Evolutionary conservation across 108 stramenopile species (phyloP), one percentile per base, ranked within the genome.

Genomic region (Nitzschia sp.): DNA sequence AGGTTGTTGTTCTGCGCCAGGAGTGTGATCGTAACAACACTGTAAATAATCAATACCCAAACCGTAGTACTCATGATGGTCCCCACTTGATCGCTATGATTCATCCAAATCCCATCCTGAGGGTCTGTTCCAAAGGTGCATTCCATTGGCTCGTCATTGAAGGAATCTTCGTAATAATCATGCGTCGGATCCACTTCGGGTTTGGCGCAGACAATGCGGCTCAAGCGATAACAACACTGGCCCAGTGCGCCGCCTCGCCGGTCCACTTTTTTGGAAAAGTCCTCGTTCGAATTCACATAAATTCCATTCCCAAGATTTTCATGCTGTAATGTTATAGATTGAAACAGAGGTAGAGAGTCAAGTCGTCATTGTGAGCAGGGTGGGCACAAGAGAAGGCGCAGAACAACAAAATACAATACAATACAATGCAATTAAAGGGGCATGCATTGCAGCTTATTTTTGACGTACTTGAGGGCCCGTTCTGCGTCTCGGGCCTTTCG

Each of bases 21-120:
- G n/a, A 77, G 56, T 6, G 83, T 77, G 63, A 94, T 79, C 19
- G 89, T 90, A 55, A 86, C 70, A 3, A 79, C 80, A 34, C 80
- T 77, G 50, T 88, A 91, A 21, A 73, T 57, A 30, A 87, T 68
- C 45, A 94, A 62, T 2, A 91, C 35, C 92, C 92, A 94, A 6
- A 94, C 89, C 72, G 89, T 66, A 5, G 76, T 58, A 17, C 82
- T 75, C 89, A 94, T 91, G 13, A 90, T 84, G 30, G 80, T 74
- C 5, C 92, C 92, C 16, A 90, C 84, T 58, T 81, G 73, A 80
- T 94, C 92, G 17, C 79, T 66, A 34, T 70, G 73, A 47, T 91
- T 91, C 73, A 82, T 68, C 92, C 92, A 94, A 68, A 90, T 83
- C 23, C 89, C 92, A 81, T 88, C 71, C 58, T 85, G 69, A 45